Conservation (phyloP, 192 early-diverging fungal genomes). For the Coemansia sp. region DNA sequence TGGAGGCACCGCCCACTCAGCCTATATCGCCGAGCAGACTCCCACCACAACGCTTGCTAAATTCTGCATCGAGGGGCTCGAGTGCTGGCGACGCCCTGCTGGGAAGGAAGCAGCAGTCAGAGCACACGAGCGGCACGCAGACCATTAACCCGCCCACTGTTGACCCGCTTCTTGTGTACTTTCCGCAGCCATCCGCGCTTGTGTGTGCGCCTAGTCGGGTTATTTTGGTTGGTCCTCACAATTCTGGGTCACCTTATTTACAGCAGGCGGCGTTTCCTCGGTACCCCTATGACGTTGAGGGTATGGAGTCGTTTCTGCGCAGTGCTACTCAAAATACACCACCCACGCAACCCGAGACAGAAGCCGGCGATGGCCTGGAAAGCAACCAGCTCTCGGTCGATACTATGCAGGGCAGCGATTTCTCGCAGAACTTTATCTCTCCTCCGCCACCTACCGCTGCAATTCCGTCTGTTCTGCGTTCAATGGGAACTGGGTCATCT, state of each 20-base stretch:
- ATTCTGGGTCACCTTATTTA: not conserved
- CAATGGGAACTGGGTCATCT: not conserved
- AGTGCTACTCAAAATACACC: constrained; percentile 14
- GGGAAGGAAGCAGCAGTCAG: not conserved
- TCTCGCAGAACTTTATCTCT: constrained; percentile 36
- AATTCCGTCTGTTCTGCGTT: not conserved
- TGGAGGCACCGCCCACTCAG: constrained; percentile 21
- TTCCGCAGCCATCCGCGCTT: constrained; percentile 28
- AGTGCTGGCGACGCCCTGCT: not conserved
- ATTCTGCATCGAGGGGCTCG: not conserved
- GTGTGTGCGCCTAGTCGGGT: constrained; percentile 32
- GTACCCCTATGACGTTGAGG: constrained; percentile 36
- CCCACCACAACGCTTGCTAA: constrained; percentile 7
- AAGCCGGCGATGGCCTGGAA: not conserved
- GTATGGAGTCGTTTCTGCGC: constrained; percentile 11
- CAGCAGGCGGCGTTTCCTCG: constrained; percentile 1
- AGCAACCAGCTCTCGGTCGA: not conserved
- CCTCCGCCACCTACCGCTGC: not conserved
- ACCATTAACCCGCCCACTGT: not conserved
- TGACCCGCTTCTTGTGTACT: not conserved
- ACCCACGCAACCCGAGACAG: constrained; percentile 25
- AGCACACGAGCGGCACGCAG: not conserved
- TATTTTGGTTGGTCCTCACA: constrained; percentile 4
- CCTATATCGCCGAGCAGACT: constrained; percentile 25
- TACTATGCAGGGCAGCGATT: constrained; percentile 28